Conservation (phyloP, 768 basidiomycete genomes). For the Suillus americanus region DNA sequence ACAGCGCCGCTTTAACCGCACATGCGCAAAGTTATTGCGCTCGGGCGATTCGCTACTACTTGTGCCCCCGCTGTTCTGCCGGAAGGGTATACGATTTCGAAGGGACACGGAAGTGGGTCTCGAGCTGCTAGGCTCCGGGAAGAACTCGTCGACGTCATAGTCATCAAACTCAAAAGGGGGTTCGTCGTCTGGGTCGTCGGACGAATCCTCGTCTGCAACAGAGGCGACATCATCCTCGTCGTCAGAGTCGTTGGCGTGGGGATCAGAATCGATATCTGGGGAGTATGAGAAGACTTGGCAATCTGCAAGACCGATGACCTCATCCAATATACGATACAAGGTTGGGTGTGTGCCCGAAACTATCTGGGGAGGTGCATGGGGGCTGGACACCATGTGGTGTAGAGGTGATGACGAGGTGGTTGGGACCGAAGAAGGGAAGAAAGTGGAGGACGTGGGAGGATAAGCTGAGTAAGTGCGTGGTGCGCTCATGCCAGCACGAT, state of each 20-base stretch:
- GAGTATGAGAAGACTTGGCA: constrained; percentile 96
- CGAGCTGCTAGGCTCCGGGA: constrained; percentile 14
- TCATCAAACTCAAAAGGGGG: constrained; percentile 78
- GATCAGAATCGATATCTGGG: constrained; percentile 92
- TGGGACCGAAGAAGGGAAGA: constrained; percentile 75
- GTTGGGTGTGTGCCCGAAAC: constrained; percentile 86
- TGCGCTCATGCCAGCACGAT: constrained; percentile 61
- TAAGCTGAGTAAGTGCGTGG: constrained; percentile 87
- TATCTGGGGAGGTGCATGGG: constrained; percentile 69
- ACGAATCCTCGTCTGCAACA: constrained; percentile 66
- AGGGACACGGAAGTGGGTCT: constrained; percentile 13
- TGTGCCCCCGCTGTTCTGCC: constrained; percentile 36
- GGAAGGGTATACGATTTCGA: constrained; percentile 15
- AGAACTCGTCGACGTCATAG: constrained; percentile 65
- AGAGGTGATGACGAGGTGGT: constrained; percentile 67
- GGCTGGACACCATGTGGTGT: constrained; percentile 56
- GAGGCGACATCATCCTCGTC: constrained; percentile 76
- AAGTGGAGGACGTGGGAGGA: constrained; percentile 67
- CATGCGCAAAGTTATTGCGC: constrained; percentile 41
- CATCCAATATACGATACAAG: constrained; percentile 84
- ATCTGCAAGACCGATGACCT: constrained; percentile 85
- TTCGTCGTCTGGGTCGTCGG: constrained; percentile 72
- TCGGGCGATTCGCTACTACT: constrained; percentile 33
- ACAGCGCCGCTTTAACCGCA: constrained; percentile 53
- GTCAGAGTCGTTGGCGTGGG: constrained; percentile 81